Percentiles rank a stretch among this genome's conserved stretches.
These are phyloP conservation scores for Taphrina communis DNA, from an alignment of 1,139 yeast species.

Conservation along the genomic window DNA sequence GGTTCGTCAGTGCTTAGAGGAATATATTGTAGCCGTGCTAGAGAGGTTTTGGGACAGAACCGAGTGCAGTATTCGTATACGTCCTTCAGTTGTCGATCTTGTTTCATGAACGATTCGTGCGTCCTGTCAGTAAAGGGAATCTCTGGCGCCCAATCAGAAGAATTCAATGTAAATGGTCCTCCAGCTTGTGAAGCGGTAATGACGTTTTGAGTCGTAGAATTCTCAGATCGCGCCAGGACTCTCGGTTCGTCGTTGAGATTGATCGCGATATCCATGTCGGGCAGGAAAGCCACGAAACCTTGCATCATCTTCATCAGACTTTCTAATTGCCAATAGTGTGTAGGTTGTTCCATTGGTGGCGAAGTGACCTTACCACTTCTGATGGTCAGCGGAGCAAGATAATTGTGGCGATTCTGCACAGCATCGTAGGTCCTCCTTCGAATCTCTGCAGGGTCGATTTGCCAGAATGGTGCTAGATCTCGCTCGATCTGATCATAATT, in stretches of 20 bases:
- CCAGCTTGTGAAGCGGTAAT: background rate
- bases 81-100: slow-evolving; percentile 4
- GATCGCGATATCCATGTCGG: slow-evolving; percentile 47
- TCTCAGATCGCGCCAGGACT: slow-evolving; percentile 43
- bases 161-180: background rate
- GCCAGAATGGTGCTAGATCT: slow-evolving; percentile 46
- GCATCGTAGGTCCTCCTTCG: slow-evolving; percentile 41
- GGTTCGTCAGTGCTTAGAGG: slow-evolving; percentile 43
- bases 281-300: slow-evolving; percentile 44
- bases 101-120: slow-evolving; percentile 2
- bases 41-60: slow-evolving; percentile 4
- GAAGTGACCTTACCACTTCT: slow-evolving; percentile 12
- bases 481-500: slow-evolving; percentile 45
- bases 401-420: slow-evolving; percentile 24
- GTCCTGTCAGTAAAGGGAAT: slow-evolving; percentile 3
- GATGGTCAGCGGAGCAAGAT: background rate
- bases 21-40: slow-evolving; percentile 37
- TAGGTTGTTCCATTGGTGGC: slow-evolving; percentile 21
- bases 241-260: slow-evolving; percentile 47
- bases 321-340: slow-evolving; percentile 24
- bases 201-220: background rate
- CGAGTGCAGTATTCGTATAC: slow-evolving; percentile 4
- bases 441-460: slow-evolving; percentile 42
- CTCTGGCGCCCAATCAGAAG: background rate
- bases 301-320: slow-evolving; percentile 41